Evolutionary conservation across 208 protist species (phyloP).

Genomic region (Acanthamoeba culbertsoni): DNA sequence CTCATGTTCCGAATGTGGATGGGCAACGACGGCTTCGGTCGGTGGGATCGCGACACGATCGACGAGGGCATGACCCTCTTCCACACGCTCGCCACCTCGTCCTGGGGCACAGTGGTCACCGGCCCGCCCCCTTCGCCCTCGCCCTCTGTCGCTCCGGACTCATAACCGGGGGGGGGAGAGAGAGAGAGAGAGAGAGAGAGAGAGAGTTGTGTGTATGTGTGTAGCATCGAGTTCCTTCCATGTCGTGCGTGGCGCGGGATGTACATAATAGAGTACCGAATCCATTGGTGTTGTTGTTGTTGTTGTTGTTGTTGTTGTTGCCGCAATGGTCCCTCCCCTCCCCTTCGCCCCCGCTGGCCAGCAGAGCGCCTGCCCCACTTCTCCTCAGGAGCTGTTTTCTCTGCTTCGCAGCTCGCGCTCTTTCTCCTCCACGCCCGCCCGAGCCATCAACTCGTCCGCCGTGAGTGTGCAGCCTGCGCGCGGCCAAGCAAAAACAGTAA

Average conservation of each 20-base stretch:
- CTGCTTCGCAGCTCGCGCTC: background rate
- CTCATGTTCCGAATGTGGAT: conserved; percentile 6
- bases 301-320: too few relatives aligned
- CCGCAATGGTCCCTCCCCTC: too few relatives aligned
- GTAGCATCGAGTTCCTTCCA: too few relatives aligned
- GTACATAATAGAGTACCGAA: too few relatives aligned
- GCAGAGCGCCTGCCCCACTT: too few relatives aligned
- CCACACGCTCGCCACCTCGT: background rate
- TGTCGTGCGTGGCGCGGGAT: too few relatives aligned
- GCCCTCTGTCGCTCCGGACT: too few relatives aligned
- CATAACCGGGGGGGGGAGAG: too few relatives aligned
- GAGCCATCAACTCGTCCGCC: background rate
- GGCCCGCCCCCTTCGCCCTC: background rate
- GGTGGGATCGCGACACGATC: background rate
- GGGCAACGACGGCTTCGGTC: background rate
- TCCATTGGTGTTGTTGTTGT: too few relatives aligned
- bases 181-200: too few relatives aligned
- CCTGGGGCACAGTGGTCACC: background rate
- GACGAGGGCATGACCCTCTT: conserved; percentile 27
- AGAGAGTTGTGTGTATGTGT: too few relatives aligned
- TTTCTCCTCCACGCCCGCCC: background rate
- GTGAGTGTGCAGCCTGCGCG: background rate
- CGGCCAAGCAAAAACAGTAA: background rate
- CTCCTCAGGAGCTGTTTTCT: background rate
- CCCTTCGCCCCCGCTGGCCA: too few relatives aligned